Evolutionary conservation across 2,329 filamentous ascomycete species (phyloP).

Genomic region (Scedosporium minutisporum): DNA sequence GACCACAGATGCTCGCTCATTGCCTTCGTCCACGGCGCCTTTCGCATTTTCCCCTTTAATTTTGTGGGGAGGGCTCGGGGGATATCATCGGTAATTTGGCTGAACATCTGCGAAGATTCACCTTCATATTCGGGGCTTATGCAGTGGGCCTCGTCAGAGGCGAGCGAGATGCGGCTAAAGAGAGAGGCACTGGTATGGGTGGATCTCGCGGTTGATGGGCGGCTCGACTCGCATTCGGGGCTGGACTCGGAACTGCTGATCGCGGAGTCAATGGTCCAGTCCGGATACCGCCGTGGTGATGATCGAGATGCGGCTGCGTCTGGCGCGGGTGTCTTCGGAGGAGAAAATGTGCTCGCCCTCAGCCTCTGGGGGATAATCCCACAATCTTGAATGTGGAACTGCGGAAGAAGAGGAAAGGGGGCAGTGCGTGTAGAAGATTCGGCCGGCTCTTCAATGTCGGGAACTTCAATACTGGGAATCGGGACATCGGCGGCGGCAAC

Average conservation of each 20-base stretch:
- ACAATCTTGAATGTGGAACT: slow-evolving; percentile 22
- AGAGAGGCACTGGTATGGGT: slow-evolving; percentile 48
- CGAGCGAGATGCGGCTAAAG: slow-evolving; percentile 45
- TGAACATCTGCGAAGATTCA: not conserved
- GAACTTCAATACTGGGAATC: slow-evolving; percentile 54
- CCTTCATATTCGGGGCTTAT: slow-evolving; percentile 35
- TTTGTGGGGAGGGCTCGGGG: slow-evolving; percentile 7
- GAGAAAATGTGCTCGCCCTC: slow-evolving; percentile 35
- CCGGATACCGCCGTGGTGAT: slow-evolving; percentile 39
- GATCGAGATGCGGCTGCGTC: slow-evolving; percentile 32
- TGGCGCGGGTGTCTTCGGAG: slow-evolving; percentile 51
- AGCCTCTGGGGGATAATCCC: slow-evolving; percentile 21
- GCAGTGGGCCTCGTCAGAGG: slow-evolving; percentile 45
- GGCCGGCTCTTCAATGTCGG: slow-evolving; percentile 37
- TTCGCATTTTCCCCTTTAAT: slow-evolving; percentile 26
- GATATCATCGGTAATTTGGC: not conserved
- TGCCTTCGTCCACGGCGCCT: slow-evolving; percentile 52
- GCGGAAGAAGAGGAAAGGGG: slow-evolving; percentile 21
- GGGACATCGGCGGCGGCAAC: slow-evolving; percentile 56
- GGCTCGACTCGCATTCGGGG: slow-evolving; percentile 48
- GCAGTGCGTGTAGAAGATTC: slow-evolving; percentile 28
- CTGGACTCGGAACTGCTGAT: slow-evolving; percentile 50
- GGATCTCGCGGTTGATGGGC: slow-evolving; percentile 50
- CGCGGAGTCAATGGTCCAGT: slow-evolving; percentile 49
- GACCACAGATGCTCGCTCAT: slow-evolving; percentile 60